Conservation (phyloP, 2,329 filamentous ascomycete genomes). For the Fusarium oxysporum region DNA sequence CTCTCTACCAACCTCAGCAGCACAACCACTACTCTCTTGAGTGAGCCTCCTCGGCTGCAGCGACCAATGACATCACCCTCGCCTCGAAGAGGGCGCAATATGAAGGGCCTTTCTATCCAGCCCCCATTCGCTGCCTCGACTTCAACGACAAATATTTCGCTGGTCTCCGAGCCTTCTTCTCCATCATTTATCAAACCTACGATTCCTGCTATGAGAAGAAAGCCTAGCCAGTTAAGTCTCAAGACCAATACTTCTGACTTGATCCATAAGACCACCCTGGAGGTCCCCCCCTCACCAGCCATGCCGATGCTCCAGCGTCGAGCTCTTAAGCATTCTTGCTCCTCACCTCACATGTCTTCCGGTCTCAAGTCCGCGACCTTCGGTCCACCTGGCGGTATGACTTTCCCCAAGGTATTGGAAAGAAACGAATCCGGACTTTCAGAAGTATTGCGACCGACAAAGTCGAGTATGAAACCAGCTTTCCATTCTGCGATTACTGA, state of each 20-base stretch:
- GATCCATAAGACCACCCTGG: constrained; percentile 59
- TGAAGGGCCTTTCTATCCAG: constrained; percentile 86
- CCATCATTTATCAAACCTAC: constrained; percentile 84
- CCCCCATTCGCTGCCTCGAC: constrained; percentile 61
- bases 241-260: constrained; percentile 76
- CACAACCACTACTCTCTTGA: constrained; percentile 48
- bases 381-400: constrained; percentile 72
- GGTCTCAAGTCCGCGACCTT: constrained; percentile 69
- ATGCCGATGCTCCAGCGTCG: constrained; percentile 71
- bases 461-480: constrained; percentile 51
- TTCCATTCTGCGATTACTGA: constrained; percentile 62
- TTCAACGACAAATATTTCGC: constrained; percentile 60
- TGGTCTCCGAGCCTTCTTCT: constrained; percentile 75
- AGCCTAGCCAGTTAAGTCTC: constrained; percentile 81
- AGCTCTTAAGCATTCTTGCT: constrained; percentile 74
- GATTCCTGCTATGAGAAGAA: constrained; percentile 77
- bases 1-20: constrained; percentile 39
- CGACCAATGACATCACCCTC: constrained; percentile 76
- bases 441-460: constrained; percentile 66
- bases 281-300: constrained; percentile 67
- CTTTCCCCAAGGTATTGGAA: constrained; percentile 69
- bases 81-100: constrained; percentile 80
- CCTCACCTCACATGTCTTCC: constrained; percentile 74
- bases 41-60: constrained; percentile 56
- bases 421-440: constrained; percentile 71